Evolutionary conservation across 2,329 filamentous ascomycete species (phyloP).

Genomic region (Phyllosticta citribraziliensis): DNA sequence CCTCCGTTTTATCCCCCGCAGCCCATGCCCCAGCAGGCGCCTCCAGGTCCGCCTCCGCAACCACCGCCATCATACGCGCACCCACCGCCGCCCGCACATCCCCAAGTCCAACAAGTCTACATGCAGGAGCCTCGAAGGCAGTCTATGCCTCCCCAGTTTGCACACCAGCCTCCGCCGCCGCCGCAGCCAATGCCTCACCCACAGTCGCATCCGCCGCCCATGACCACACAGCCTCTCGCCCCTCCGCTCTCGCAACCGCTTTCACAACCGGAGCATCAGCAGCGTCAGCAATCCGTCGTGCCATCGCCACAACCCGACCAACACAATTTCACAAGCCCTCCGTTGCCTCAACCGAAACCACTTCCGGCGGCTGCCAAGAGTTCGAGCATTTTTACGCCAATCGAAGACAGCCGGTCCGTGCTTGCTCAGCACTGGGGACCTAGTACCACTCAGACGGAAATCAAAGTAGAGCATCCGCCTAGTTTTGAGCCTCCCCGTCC

Average conservation of each 20-base stretch:
- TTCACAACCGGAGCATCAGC: constrained; percentile 25
- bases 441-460: constrained; percentile 44
- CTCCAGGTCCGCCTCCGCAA: constrained; percentile 26
- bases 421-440: constrained; percentile 64
- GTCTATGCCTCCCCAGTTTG: constrained; percentile 61
- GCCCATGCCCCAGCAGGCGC: constrained; percentile 35
- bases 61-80: constrained; percentile 37
- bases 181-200: constrained; percentile 30
- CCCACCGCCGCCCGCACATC: constrained; percentile 30
- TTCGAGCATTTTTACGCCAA: constrained; percentile 93
- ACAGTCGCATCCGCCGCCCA: constrained; percentile 25
- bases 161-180: constrained; percentile 31
- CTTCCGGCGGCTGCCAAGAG: constrained; percentile 51
- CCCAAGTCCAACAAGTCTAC: constrained; percentile 56
- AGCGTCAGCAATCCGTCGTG: constrained; percentile 29
- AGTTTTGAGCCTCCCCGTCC: constrained; percentile 41
- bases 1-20: constrained; percentile 62
- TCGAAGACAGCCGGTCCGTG: constrained; percentile 85
- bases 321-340: constrained; percentile 43
- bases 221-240: constrained; percentile 11
- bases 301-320: constrained; percentile 44
- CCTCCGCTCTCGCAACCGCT: constrained; percentile 16
- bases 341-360: constrained; percentile 55
- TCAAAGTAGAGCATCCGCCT: constrained; percentile 33
- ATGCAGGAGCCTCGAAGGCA: constrained; percentile 67